phyloP scores from a whole-genome alignment of 2,329 filamentous ascomycete species.

The Fusarium aywerte region DNA sequence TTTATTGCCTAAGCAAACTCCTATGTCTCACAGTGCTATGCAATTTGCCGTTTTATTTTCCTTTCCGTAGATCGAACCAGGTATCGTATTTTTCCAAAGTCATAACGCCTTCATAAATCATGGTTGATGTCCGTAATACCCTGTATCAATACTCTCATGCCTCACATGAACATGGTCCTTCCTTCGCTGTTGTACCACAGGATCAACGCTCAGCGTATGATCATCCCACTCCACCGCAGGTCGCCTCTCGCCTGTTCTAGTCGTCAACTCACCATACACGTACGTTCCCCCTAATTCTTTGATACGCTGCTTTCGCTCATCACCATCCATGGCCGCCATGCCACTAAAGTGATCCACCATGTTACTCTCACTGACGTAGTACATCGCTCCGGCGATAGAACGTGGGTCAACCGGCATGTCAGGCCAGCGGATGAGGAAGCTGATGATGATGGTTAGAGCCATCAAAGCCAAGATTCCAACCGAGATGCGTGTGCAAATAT shows the following conservation, averaged over 20 bases:
- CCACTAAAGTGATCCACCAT: conserved; percentile 43
- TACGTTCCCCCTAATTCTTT: conserved; percentile 41
- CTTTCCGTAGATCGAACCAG: not conserved
- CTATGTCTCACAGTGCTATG: not conserved
- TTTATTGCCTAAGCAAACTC: not conserved
- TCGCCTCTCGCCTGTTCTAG: conserved; percentile 32
- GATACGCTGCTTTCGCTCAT: conserved; percentile 38
- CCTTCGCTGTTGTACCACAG: conserved; percentile 5
- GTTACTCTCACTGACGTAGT: conserved; percentile 51
- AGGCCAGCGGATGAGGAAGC: conserved; percentile 57
- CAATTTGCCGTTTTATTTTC: not conserved
- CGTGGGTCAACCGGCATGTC: conserved; percentile 60
- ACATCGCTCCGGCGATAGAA: conserved; percentile 58
- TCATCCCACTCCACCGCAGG: conserved; percentile 45
- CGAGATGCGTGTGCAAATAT: conserved; percentile 55
- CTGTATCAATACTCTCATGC: conserved; percentile 36
- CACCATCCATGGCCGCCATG: conserved; percentile 36
- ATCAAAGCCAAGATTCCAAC: conserved; percentile 56
- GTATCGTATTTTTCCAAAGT: not conserved
- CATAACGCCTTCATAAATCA: conserved; percentile 7
- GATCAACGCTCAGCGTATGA: conserved; percentile 23
- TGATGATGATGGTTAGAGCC: conserved; percentile 53
- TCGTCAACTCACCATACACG: conserved; percentile 41
- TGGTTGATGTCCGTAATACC: conserved; percentile 33
- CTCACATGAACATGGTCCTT: conserved; percentile 14